Base-by-base conservation (phyloP, 768 basidiomycete genomes). In the Tylopilus sp. region DNA sequence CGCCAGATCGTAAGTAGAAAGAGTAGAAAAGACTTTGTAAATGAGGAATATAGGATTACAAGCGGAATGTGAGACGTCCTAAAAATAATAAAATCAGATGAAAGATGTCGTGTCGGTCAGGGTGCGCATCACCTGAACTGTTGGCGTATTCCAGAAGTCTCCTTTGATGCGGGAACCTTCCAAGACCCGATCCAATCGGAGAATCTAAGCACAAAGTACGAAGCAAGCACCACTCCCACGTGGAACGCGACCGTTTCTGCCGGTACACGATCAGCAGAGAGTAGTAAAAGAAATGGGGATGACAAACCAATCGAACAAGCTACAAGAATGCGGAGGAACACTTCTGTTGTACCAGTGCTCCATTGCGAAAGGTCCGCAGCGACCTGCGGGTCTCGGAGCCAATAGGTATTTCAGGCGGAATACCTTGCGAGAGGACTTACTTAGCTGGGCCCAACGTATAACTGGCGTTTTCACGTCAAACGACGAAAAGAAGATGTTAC, bases 1-100 rank as follows among this genome's bases (percentile, higher is more conserved):
- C 79, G 77, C 90, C 90, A 92, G 53, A 92, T 84, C 1, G 90
- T 84, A 24, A 93, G 77, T 4, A 90, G 76, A 60, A 89, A 83
- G n/a, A 93, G 78, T 6, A 93, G 77, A 64, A 92, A 91, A 17
- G 89, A 78, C 63, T 92, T 93, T 6, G 86, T 89, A 21, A 92
- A 70, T 3, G 90, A 93, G 0, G 90, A 90, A 63, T 92, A 92
- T 65, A 92, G 78, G 6, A 92, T 73, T 13, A 83, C 83, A n/a
- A 93, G 76, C 4, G 91, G 85, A 36, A 93, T 79, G 31, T 90
- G 77, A 0, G 87, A 86, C 48, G 85, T 78, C 59, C 88, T 89
- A 31, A 38, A 30, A 30, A 34, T 19, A 56, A 30, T 10, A 22
- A 36, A 22, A 26, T 52, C 14, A 38, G 28, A 41, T 6, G 11